Evolutionary conservation across 225 moss, liverwort and hornwort species (phyloP).

Genomic region (Straminergon stramineum): DNA sequence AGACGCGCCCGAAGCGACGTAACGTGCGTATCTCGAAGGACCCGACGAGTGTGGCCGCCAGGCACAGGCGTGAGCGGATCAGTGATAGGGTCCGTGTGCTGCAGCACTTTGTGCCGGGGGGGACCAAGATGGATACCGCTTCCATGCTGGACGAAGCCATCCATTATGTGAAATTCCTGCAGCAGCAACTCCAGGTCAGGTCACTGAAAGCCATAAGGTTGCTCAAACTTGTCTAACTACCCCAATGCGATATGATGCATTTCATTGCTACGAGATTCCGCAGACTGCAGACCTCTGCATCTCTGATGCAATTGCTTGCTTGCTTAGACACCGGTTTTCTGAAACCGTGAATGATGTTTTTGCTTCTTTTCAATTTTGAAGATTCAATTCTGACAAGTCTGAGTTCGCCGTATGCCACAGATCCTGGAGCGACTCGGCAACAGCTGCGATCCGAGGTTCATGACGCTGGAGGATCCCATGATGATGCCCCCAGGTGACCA

Average conservation of each 20-base stretch:
- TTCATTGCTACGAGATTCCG: neutral
- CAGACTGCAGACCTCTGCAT: neutral
- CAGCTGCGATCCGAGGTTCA: conserved; percentile 14
- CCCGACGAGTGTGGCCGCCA: conserved; percentile 76
- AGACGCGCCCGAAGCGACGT: conserved; percentile 63
- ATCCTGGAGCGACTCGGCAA: conserved; percentile 31
- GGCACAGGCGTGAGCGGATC: conserved; percentile 68
- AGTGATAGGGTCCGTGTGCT: conserved; percentile 73
- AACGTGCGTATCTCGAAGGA: conserved; percentile 83
- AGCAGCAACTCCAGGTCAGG: conserved; percentile 53
- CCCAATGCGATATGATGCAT: neutral
- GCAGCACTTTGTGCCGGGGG: conserved; percentile 77
- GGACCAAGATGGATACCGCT: conserved; percentile 85
- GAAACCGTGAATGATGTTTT: neutral
- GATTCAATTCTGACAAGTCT: neutral
- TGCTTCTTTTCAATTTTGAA: neutral
- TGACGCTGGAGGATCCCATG: neutral
- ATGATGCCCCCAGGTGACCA: conserved; percentile 3
- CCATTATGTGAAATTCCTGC: conserved; percentile 63
- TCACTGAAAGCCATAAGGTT: neutral
- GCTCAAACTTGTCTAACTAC: neutral
- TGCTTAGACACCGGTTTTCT: neutral
- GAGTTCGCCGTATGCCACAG: neutral
- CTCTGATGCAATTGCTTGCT: neutral
- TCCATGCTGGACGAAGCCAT: conserved; percentile 93